These are phyloP conservation scores for Cicer chorassanicum DNA, from an alignment of 306 rosid genomes.

Conservation along the genomic window DNA sequence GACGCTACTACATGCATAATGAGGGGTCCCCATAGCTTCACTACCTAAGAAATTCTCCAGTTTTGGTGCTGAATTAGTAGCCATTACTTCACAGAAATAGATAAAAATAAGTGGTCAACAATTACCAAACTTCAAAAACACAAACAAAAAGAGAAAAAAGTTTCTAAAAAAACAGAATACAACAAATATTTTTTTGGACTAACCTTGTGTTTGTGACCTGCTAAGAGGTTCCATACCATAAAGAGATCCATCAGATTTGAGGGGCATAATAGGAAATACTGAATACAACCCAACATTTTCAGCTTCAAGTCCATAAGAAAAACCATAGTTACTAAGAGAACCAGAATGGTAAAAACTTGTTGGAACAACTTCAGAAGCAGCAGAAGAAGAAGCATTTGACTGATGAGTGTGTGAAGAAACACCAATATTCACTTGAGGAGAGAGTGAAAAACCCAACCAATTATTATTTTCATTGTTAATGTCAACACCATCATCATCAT, in stretches of 20 bases:
- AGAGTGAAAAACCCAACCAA: conserved; percentile 80
- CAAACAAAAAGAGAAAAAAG: neutral
- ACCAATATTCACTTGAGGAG: conserved; percentile 66
- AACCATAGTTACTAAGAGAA: conserved; percentile 62
- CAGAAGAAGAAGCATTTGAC: conserved; percentile 49
- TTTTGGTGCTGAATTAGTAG: conserved; percentile 70
- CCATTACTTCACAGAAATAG: conserved; percentile 58
- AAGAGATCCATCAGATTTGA: conserved; percentile 82
- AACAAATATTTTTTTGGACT: conserved; percentile 17
- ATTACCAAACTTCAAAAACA: neutral
- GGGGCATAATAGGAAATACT: conserved; percentile 69
- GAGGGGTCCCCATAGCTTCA: conserved; percentile 72
- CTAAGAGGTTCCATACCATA: conserved; percentile 69
- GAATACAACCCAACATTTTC: conserved; percentile 63
- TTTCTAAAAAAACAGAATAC: neutral
- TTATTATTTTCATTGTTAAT: conserved; percentile 54
- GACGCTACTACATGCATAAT: conserved; percentile 61
- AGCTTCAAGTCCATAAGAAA: conserved; percentile 63
- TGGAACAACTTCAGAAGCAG: conserved; percentile 48
- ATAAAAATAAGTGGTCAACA: conserved; percentile 33
- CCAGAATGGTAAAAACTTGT: conserved; percentile 54
- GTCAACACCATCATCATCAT: conserved; percentile 59
- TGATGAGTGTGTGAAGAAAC: conserved; percentile 49
- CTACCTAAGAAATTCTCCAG: conserved; percentile 85
- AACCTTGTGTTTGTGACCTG: conserved; percentile 76